phyloP scores from a whole-genome alignment of 768 basidiomycete species.

The Kwoniella botswanensis region DNA sequence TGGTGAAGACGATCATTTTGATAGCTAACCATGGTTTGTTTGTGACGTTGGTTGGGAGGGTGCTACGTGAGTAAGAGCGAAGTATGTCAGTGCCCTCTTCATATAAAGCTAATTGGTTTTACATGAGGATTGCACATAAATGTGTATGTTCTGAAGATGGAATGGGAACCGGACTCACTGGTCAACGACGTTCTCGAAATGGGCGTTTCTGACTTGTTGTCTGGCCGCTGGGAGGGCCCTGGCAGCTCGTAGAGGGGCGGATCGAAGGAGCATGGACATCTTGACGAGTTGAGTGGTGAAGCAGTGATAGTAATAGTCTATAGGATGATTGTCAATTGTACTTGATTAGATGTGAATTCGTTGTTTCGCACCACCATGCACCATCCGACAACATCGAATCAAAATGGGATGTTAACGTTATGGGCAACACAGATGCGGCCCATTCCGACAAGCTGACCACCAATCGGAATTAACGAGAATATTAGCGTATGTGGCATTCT shows the following conservation, averaged over 20 bases:
- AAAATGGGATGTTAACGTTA: background rate
- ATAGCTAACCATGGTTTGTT: slow-evolving; percentile 49
- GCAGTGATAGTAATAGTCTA: background rate
- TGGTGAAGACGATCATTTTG: slow-evolving; percentile 44
- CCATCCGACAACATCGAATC: background rate
- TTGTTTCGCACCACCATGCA: background rate
- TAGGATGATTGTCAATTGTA: background rate
- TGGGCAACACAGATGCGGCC: background rate
- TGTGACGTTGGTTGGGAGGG: slow-evolving; percentile 50
- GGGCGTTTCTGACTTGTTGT: slow-evolving; percentile 46
- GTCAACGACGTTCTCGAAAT: slow-evolving; percentile 56
- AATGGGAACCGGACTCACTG: slow-evolving; percentile 32
- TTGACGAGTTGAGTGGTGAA: slow-evolving; percentile 5
- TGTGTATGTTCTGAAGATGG: too few relatives aligned
- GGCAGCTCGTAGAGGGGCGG: slow-evolving; percentile 41
- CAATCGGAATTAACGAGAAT: slow-evolving; percentile 1
- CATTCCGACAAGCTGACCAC: slow-evolving; percentile 1
- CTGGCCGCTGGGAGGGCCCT: slow-evolving; percentile 26
- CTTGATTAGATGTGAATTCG: background rate
- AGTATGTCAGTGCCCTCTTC: background rate
- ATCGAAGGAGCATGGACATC: slow-evolving; percentile 52
- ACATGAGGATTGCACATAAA: too few relatives aligned
- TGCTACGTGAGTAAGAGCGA: slow-evolving; percentile 26
- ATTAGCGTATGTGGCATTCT: slow-evolving; percentile 8
- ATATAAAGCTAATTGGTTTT: too few relatives aligned